Evolutionary conservation across 148 eudicot species (phyloP).

Genomic region (Tetragonia tetragonoides): DNA sequence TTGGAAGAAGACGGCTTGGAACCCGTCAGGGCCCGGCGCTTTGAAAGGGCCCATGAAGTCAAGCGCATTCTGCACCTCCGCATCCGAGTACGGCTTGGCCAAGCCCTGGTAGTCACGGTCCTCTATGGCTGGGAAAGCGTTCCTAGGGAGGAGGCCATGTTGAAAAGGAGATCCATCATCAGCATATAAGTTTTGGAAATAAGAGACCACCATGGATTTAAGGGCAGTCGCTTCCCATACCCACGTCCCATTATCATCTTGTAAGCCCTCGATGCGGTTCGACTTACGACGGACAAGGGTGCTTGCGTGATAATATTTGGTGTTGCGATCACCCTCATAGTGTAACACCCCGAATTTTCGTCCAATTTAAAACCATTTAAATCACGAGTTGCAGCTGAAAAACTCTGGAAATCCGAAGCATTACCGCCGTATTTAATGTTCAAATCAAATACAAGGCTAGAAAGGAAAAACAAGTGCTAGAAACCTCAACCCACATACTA

Average conservation of each 20-base stretch:
- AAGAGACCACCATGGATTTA: not conserved
- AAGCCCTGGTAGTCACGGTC: not conserved
- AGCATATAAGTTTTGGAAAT: not conserved
- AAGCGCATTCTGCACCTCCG: not conserved
- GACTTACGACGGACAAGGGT: not conserved
- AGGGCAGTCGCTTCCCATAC: not conserved
- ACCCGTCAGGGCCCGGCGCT: not conserved
- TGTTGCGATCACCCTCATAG: conserved; percentile 3
- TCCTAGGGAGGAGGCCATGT: no score
- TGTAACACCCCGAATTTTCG: no score
- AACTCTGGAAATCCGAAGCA: no score
- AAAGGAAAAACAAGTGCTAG: no score
- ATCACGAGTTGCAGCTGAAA: no score
- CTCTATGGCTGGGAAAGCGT: not conserved
- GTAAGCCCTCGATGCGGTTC: not conserved
- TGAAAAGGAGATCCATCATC: no score
- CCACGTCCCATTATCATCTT: not conserved
- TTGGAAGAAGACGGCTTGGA: not conserved
- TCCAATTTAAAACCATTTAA: no score
- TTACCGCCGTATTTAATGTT: no score
- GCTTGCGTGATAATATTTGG: not conserved
- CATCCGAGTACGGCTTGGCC: not conserved
- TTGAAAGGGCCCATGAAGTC: not conserved
- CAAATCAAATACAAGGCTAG: no score
- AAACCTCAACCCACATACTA: no score